Evolutionary conservation across 2,329 filamentous ascomycete genomes (phyloP).

Genomic region (Xylariaceae sp.): DNA sequence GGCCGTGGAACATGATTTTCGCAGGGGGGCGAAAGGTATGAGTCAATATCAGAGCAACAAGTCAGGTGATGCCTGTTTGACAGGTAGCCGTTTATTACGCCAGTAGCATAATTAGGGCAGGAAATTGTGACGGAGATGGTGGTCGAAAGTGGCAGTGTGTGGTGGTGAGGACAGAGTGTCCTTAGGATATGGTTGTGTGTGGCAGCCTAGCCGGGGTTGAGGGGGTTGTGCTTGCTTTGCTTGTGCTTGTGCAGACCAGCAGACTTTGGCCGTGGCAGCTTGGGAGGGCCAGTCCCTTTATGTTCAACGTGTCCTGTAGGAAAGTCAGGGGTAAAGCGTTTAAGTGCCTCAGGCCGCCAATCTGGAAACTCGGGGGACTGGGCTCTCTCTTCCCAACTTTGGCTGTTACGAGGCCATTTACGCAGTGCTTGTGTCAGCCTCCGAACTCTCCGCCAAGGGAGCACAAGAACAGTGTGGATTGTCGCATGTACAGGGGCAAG

Average conservation of each 20-base stretch:
- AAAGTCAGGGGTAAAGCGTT: background rate
- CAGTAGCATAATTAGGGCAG: background rate
- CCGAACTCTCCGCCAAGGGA: background rate
- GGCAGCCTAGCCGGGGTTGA: slow-evolving; percentile 3
- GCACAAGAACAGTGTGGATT: no score
- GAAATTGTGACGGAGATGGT: no score
- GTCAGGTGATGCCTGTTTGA: slow-evolving; percentile 7
- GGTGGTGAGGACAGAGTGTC: slow-evolving; percentile 19
- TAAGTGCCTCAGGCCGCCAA: background rate
- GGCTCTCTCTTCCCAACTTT: background rate
- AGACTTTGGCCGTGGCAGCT: background rate
- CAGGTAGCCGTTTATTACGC: background rate
- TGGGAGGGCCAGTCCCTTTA: slow-evolving; percentile 12
- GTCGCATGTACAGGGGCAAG: no score
- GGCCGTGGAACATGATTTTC: slow-evolving; percentile 7
- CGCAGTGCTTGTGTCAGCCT: slow-evolving; percentile 1
- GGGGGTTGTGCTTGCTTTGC: background rate
- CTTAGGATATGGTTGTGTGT: slow-evolving; percentile 2
- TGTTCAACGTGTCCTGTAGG: slow-evolving; percentile 17
- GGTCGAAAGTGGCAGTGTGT: no score
- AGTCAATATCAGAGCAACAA: slow-evolving; percentile 8
- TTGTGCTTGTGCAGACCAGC: background rate
- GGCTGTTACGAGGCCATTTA: background rate
- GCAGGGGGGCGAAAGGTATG: slow-evolving; percentile 5
- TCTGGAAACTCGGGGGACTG: background rate